These are phyloP conservation scores for Diaporthe citri DNA, from an alignment of 2,329 filamentous ascomycete species.

Conservation along the genomic window DNA sequence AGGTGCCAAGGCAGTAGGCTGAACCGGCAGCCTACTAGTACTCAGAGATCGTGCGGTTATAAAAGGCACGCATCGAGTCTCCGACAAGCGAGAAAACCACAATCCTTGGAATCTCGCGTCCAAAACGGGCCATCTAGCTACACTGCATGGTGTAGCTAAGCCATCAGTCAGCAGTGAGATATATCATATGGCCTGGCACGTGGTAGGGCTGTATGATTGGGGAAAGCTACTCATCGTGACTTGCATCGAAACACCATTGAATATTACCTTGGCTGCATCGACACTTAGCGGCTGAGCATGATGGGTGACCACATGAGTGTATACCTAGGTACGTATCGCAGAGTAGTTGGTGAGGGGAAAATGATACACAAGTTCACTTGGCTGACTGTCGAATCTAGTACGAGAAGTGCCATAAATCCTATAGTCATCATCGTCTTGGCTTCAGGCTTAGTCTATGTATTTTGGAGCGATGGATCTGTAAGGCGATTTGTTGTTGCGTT, in stretches of 20 bases:
- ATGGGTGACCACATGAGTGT: no score
- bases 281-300: no score
- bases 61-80: no score
- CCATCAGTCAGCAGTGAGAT: not conserved
- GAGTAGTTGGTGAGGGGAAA: no score
- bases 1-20: conserved; percentile 13
- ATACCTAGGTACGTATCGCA: no score
- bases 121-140: not conserved
- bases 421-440: not conserved
- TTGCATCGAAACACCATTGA: no score
- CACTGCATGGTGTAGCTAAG: not conserved
- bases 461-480: not conserved
- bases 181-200: not conserved
- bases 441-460: not conserved
- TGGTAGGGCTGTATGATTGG: no score
- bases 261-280: no score
- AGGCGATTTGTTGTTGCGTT: not conserved
- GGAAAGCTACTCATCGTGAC: no score
- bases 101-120: not conserved
- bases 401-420: not conserved
- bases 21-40: not conserved
- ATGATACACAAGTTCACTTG: not conserved
- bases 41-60: not conserved
- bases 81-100: not conserved
- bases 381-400: not conserved